phyloP scores from a whole-genome alignment of 2,329 filamentous ascomycete species.

The Colletotrichum acutatum region DNA sequence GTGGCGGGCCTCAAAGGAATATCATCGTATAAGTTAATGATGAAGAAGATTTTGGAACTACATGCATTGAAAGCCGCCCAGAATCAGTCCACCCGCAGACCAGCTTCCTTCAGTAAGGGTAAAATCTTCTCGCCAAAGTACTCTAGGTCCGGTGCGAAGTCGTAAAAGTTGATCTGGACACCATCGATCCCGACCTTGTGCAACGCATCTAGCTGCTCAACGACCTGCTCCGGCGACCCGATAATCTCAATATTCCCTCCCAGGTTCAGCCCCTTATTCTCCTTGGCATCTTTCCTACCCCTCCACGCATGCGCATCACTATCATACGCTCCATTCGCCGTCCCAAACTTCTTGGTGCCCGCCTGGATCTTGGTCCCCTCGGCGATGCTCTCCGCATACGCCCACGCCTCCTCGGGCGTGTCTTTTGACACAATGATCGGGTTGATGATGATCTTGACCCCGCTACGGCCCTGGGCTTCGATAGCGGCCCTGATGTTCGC shows the following conservation, averaged over 20 bases:
- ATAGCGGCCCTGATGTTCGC: slow-evolving; percentile 6
- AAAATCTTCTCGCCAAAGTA: slow-evolving; percentile 5
- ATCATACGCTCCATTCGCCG: not conserved
- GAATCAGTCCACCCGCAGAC: not conserved
- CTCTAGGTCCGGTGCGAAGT: slow-evolving; percentile 5
- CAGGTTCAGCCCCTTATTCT: not conserved
- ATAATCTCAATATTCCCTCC: slow-evolving; percentile 15
- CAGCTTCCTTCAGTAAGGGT: not conserved
- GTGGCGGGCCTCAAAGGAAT: not conserved
- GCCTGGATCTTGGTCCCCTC: slow-evolving; percentile 6
- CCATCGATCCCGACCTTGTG: slow-evolving; percentile 4
- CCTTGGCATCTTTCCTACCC: not conserved
- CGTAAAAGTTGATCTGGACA: slow-evolving; percentile 15
- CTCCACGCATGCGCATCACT: slow-evolving; percentile 5
- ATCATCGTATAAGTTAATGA: not conserved
- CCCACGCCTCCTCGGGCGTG: not conserved
- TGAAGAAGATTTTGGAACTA: not conserved
- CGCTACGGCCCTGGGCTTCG: not conserved
- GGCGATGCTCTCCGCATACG: slow-evolving; percentile 3
- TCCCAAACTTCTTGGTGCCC: slow-evolving; percentile 1
- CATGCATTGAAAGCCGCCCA: too few relatives aligned
- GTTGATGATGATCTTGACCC: slow-evolving; percentile 16
- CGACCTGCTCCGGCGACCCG: slow-evolving; percentile 1
- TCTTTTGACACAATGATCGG: slow-evolving; percentile 5
- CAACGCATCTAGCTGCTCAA: not conserved